Base-by-base conservation (phyloP, 164 flowering plant species). In the Buxus sempervirens region DNA sequence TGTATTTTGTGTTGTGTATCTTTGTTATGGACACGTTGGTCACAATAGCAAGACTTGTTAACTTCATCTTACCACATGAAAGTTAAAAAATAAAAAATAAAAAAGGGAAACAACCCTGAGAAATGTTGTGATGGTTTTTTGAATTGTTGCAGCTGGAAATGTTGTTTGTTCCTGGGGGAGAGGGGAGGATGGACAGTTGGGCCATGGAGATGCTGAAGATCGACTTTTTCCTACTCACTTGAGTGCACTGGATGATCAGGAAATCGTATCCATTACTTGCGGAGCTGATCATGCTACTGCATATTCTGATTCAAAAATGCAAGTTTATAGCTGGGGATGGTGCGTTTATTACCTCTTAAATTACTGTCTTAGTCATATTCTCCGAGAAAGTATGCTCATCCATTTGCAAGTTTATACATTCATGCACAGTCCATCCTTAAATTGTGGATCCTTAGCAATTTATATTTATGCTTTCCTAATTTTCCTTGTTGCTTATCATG, bases 311-410 rank as follows among this genome's bases (percentile, higher is more conserved):
- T 78, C 90, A 13, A 78, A 27, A 23, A 19, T 64, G 73, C 86
- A 92, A 80, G 90, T 86, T 0, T 92, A 84, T 71, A 95, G 99
- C 77, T 95, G 99, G 99, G 99, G 99, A 88, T 95, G 99, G 99
- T 95, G 21, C 66, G 88, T 77, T 68, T 61, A 25, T 32, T 18
- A 15, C 41, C 63, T 58, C 18, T 56, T 38, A 23, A 28, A 26
- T 56, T 54, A 42, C 56, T 2, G 25, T 63, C 20, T 26, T 45
- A 58, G 55, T 24, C 45, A 36, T 36, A 53, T 65, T 71, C 22
- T 32, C 45, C 48, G 51, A 45, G 16, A 45, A 45, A 45, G 38
- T 19, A 58, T 26, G 6, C 58, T 55, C n/a, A n/a, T 0, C 58
- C n/a, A 18, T 18, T 55, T 18, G 12, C 13, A 23, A 55, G 5